phyloP scores from a whole-genome alignment of 1,284 basidiomycete species.

The Anthracocystis walkeri region DNA sequence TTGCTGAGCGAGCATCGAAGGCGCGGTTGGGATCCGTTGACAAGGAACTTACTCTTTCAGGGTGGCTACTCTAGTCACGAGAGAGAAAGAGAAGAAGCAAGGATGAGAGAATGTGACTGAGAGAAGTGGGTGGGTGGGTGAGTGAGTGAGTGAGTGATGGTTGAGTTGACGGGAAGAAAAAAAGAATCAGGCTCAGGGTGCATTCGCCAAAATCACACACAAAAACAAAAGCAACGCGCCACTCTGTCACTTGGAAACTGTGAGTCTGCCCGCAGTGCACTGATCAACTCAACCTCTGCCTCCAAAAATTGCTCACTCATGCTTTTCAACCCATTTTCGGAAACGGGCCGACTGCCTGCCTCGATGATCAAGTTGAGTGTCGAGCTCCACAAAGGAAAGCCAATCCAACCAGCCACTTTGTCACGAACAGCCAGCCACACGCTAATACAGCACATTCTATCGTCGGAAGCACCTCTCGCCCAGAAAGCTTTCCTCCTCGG shows the following conservation, averaged over 20 bases:
- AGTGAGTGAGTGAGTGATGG: too few species aligned
- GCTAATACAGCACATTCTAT: neutral
- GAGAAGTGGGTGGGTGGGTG: too few species aligned
- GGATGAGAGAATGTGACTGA: neutral
- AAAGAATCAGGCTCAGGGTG: neutral
- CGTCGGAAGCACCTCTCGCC: too few species aligned
- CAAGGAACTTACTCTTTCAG: slow-evolving; percentile 1
- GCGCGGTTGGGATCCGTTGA: too few species aligned
- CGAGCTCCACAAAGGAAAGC: slow-evolving; percentile 1
- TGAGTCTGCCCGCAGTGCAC: neutral
- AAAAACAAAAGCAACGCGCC: neutral
- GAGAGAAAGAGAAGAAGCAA: neutral
- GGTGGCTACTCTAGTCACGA: neutral
- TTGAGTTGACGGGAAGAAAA: too few species aligned
- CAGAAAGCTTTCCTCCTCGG: too few species aligned
- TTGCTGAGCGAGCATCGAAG: neutral
- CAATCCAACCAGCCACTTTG: neutral
- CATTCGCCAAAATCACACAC: neutral
- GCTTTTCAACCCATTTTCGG: neutral
- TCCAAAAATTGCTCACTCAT: slow-evolving; percentile 7
- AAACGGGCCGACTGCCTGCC: neutral
- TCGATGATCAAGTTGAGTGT: too few species aligned
- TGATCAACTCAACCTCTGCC: slow-evolving; percentile 5
- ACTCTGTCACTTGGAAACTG: neutral
- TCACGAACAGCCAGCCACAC: neutral